Conservation (phyloP, 352 stramenopile genomes). For the Pythium pyrilobum region DNA sequence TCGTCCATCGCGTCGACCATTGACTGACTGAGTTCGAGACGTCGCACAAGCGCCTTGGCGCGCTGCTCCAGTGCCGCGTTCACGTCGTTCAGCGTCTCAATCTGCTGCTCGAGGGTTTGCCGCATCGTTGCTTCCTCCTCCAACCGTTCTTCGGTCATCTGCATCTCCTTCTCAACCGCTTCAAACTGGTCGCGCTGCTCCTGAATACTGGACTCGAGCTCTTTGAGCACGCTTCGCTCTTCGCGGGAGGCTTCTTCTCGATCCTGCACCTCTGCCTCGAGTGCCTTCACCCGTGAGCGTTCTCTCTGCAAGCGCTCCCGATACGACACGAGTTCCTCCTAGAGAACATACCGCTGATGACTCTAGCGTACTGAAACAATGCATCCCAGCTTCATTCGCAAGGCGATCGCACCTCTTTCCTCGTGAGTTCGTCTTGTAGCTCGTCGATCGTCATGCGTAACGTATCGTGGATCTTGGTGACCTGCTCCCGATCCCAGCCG, state of each 20-base stretch:
- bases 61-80: conserved; percentile 70
- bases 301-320: conserved; percentile 51
- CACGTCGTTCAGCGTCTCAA: conserved; percentile 69
- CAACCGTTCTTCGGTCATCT: conserved; percentile 41
- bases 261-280: conserved; percentile 42
- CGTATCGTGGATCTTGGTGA: conserved; percentile 64
- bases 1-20: conserved; percentile 52
- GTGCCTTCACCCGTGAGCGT: conserved; percentile 41
- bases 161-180: conserved; percentile 45
- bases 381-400: not conserved
- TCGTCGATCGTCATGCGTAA: conserved; percentile 70
- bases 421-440: conserved; percentile 67
- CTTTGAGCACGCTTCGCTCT: conserved; percentile 25
- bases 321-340: conserved; percentile 41
- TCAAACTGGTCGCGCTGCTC: conserved; percentile 49
- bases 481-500: conserved; percentile 69
- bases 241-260: conserved; percentile 33
- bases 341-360: not conserved
- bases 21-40: conserved; percentile 46
- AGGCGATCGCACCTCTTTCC: conserved; percentile 38
- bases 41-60: conserved; percentile 56
- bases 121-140: conserved; percentile 51
- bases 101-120: conserved; percentile 53
- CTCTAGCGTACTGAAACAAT: not conserved
- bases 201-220: conserved; percentile 52